Evolutionary conservation across 2,329 filamentous ascomycete species (phyloP).

Genomic region (Cladosporium sphaerospermum): DNA sequence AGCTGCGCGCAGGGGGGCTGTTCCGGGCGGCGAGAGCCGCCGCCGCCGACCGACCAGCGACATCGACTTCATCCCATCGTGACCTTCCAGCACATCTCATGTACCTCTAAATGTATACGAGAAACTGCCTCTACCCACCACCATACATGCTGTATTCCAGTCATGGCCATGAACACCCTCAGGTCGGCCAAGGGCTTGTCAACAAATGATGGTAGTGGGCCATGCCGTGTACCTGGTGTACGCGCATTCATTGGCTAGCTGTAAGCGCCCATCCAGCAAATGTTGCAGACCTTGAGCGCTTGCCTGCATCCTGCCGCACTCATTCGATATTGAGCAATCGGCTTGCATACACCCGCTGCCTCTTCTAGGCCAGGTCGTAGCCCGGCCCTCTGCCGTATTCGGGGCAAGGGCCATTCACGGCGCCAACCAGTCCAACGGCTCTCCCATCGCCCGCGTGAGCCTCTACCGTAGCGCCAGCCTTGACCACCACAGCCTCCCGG

Average conservation of each 20-base stretch:
- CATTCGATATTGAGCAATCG: slow-evolving; percentile 7
- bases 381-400: slow-evolving; percentile 2
- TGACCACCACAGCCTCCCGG: slow-evolving; percentile 21
- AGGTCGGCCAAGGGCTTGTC: neutral
- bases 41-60: too few relatives aligned
- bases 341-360: neutral
- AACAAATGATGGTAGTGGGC: neutral
- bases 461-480: slow-evolving; percentile 28
- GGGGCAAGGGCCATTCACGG: neutral
- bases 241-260: slow-evolving; percentile 36
- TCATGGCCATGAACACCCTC: too few relatives aligned
- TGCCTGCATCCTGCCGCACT: neutral
- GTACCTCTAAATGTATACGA: too few relatives aligned
- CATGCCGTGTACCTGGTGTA: neutral
- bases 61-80: neutral
- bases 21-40: too few relatives aligned
- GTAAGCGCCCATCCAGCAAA: slow-evolving; percentile 42
- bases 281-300: slow-evolving; percentile 9
- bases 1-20: too few relatives aligned
- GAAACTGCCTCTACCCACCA: too few relatives aligned
- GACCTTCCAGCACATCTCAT: too few relatives aligned
- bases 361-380: slow-evolving; percentile 7
- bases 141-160: too few relatives aligned
- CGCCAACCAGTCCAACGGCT: slow-evolving; percentile 3
- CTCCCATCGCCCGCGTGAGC: slow-evolving; percentile 14